phyloP scores from a whole-genome alignment of 2,329 filamentous ascomycete species.

The Septoria linicola region DNA sequence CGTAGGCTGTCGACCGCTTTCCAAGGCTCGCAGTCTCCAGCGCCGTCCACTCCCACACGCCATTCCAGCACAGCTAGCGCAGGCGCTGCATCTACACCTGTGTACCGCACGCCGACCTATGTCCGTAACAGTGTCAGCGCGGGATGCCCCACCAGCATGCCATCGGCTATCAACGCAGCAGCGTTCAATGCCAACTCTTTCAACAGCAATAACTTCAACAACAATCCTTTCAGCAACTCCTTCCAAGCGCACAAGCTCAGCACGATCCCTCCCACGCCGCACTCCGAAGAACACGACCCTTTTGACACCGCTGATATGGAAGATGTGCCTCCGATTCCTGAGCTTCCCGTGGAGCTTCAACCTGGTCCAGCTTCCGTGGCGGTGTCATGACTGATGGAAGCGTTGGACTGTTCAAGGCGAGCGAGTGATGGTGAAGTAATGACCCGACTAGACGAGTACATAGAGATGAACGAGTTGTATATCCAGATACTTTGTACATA shows the following conservation, averaged over 20 bases:
- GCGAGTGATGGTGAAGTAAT: not conserved
- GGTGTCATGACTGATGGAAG: conserved; percentile 9
- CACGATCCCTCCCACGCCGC: conserved; percentile 46
- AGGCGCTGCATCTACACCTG: conserved; percentile 24
- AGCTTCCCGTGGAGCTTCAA: conserved; percentile 13
- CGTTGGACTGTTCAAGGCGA: not conserved
- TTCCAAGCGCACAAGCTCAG: conserved; percentile 37
- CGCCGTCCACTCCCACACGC: conserved; percentile 20
- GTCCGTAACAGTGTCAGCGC: conserved; percentile 40
- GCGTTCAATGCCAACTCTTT: conserved; percentile 22
- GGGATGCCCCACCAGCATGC: conserved; percentile 43
- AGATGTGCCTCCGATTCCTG: conserved; percentile 28
- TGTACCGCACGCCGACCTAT: conserved; percentile 38
- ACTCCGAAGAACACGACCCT: conserved; percentile 35
- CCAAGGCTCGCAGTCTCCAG: conserved; percentile 11
- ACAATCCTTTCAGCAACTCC: conserved; percentile 25
- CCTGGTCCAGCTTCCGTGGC: not conserved
- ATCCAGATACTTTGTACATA: conserved; percentile 9
- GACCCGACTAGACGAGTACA: conserved; percentile 10
- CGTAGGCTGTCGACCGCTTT: conserved; percentile 39
- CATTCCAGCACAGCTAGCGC: conserved; percentile 30
- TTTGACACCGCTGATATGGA: conserved; percentile 37
- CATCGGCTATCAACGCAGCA: conserved; percentile 31
- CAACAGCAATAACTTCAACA: conserved; percentile 1
- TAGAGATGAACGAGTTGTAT: conserved; percentile 14